Conservation (phyloP, 2,329 filamentous ascomycete genomes). For the Fusarium nodosum region DNA sequence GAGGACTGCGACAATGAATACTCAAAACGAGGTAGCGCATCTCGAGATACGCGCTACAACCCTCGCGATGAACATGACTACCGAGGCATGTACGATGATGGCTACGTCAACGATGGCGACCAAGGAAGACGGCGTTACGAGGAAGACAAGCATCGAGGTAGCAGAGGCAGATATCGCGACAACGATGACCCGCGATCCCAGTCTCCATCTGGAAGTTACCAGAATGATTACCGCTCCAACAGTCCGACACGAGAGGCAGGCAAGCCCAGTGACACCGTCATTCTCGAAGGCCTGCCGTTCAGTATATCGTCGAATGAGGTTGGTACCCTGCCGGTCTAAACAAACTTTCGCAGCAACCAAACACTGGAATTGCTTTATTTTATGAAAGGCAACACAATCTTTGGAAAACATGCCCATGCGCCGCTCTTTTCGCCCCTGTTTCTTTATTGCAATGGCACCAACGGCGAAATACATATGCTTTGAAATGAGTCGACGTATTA, state of each 20-base stretch:
- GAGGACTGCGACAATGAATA: conserved; percentile 48
- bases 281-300: conserved; percentile 67
- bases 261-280: conserved; percentile 64
- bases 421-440: conserved; percentile 11
- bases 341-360: conserved; percentile 23
- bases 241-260: conserved; percentile 57
- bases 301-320: conserved; percentile 66
- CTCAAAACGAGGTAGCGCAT: conserved; percentile 41
- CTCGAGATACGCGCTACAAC: conserved; percentile 48
- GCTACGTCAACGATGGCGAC: conserved; percentile 50
- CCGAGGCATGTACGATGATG: conserved; percentile 58
- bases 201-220: conserved; percentile 48
- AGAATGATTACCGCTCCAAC: conserved; percentile 53
- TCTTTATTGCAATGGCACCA: conserved; percentile 14
- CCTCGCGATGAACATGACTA: conserved; percentile 53
- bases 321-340: conserved; percentile 52
- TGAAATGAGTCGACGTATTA: conserved; percentile 32
- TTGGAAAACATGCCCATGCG: conserved; percentile 8
- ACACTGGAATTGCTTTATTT: conserved; percentile 17
- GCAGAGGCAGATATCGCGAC: conserved; percentile 39
- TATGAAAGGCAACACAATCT: conserved; percentile 22
- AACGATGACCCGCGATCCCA: conserved; percentile 43
- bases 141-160: conserved; percentile 37
- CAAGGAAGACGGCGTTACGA: conserved; percentile 44
- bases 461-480: conserved; percentile 24